phyloP scores from a whole-genome alignment of 108 stramenopile species.

The Stephanodiscus minutulus region DNA sequence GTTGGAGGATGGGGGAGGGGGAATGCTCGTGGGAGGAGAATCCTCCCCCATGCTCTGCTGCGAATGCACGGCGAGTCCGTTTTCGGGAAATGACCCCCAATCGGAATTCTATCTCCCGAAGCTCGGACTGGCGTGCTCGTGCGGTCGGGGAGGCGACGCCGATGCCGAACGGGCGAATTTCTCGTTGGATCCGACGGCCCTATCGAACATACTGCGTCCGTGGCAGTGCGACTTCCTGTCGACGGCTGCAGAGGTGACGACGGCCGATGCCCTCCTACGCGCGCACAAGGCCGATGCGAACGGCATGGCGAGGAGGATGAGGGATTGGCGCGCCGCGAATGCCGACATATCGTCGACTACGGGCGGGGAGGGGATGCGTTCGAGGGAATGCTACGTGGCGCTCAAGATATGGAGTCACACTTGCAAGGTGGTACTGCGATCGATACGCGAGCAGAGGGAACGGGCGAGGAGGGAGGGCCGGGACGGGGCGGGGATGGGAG shows the following conservation, averaged over 20 bases:
- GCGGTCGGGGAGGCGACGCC: conserved; percentile 18
- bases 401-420: conserved; percentile 74
- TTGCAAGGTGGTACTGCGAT: conserved; percentile 67
- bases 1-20: conserved; percentile 7
- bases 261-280: conserved; percentile 45
- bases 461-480: neutral
- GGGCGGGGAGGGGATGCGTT: conserved; percentile 14
- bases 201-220: conserved; percentile 66
- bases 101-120: conserved; percentile 76
- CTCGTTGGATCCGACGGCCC: conserved; percentile 56
- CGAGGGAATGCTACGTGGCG: conserved; percentile 67
- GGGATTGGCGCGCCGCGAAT: conserved; percentile 47
- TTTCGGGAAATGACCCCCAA: conserved; percentile 70
- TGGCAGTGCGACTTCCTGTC: conserved; percentile 75
- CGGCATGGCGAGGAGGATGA: conserved; percentile 52
- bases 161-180: conserved; percentile 34
- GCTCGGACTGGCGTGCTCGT: conserved; percentile 75
- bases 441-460: conserved; percentile 62
- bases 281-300: conserved; percentile 32
- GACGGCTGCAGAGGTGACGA: conserved; percentile 50
- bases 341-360: conserved; percentile 46
- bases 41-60: conserved; percentile 26
- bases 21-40: neutral
- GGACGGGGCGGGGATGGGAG: neutral
- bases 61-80: conserved; percentile 57